A percentile compares a stretch with the other conserved stretches of the same genome.
These are phyloP conservation scores for Flaveria trinervia DNA, from an alignment of 129 eudicot genomes.

Conservation along the genomic window DNA sequence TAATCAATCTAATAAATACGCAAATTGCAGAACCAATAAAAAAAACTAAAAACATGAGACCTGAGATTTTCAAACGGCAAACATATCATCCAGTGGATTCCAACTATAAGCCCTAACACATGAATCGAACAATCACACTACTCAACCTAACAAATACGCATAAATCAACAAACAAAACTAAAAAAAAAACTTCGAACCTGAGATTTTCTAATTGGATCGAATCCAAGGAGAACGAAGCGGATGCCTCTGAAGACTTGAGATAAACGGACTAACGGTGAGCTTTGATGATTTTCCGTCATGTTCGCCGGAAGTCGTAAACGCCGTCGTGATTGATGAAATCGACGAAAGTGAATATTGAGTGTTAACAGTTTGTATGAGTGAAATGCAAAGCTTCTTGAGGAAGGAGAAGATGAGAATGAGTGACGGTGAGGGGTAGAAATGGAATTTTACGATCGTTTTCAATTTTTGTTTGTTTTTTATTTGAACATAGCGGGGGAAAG, in stretches of 20 bases:
- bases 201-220: slow-evolving; percentile 47
- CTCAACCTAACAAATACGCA: background rate
- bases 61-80: background rate
- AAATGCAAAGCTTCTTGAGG: slow-evolving; percentile 27
- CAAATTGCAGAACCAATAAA: no score
- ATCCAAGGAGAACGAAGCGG: slow-evolving; percentile 65
- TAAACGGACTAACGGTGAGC: slow-evolving; percentile 30
- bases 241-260: slow-evolving; percentile 55
- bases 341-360: background rate
- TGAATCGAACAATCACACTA: background rate
- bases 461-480: background rate
- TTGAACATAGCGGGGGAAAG: slow-evolving; percentile 9
- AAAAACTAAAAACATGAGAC: no score
- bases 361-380: background rate
- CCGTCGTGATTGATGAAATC: background rate
- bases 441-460: background rate
- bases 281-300: slow-evolving; percentile 32
- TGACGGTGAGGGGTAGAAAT: slow-evolving; percentile 24
- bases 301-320: slow-evolving; percentile 18
- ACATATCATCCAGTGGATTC: background rate
- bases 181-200: slow-evolving; percentile 33
- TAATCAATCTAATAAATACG: no score
- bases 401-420: slow-evolving; percentile 10
- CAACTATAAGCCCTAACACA: background rate
- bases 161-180: background rate